These are phyloP conservation scores for Exophiala sp. DNA, from an alignment of 2,329 filamentous ascomycete species.

Conservation along the genomic window DNA sequence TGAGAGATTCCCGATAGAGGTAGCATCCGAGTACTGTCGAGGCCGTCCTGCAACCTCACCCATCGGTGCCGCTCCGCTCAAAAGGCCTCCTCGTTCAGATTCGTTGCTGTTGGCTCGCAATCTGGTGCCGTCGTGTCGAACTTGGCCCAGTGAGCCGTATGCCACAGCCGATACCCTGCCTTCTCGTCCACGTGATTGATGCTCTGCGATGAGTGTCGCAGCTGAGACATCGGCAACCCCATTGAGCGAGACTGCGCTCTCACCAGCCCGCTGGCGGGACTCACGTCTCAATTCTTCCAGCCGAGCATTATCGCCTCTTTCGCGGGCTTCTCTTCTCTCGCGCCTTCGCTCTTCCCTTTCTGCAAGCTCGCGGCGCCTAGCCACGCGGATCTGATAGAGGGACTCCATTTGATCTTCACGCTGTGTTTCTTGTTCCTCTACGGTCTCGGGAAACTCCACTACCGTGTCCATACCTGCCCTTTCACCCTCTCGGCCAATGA, in stretches of 20 bases:
- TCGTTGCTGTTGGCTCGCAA: constrained; percentile 46
- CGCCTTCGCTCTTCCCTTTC: constrained; percentile 75
- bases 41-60: constrained; percentile 23
- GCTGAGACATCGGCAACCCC: constrained; percentile 32
- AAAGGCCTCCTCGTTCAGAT: constrained; percentile 46
- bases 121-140: constrained; percentile 49
- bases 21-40: constrained; percentile 20
- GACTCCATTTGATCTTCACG: constrained; percentile 91
- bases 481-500: constrained; percentile 86
- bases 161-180: constrained; percentile 46
- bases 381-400: constrained; percentile 80
- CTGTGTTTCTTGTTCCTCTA: constrained; percentile 71
- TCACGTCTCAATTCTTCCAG: constrained; percentile 62
- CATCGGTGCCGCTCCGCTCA: constrained; percentile 38
- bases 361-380: constrained; percentile 69
- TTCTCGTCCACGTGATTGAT: constrained; percentile 43
- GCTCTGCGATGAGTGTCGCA: constrained; percentile 41
- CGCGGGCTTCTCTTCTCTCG: constrained; percentile 67
- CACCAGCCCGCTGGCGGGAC: constrained; percentile 50
- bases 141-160: constrained; percentile 47
- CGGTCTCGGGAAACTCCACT: constrained; percentile 76
- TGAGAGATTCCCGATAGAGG: constrained; percentile 22
- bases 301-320: constrained; percentile 64
- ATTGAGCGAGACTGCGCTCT: constrained; percentile 32
- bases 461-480: constrained; percentile 88